Evolutionary conservation across 1,284 basidiomycete species (phyloP), one percentile per base, ranked within the genome.

Genomic region (Irpex rosettiformis): DNA sequence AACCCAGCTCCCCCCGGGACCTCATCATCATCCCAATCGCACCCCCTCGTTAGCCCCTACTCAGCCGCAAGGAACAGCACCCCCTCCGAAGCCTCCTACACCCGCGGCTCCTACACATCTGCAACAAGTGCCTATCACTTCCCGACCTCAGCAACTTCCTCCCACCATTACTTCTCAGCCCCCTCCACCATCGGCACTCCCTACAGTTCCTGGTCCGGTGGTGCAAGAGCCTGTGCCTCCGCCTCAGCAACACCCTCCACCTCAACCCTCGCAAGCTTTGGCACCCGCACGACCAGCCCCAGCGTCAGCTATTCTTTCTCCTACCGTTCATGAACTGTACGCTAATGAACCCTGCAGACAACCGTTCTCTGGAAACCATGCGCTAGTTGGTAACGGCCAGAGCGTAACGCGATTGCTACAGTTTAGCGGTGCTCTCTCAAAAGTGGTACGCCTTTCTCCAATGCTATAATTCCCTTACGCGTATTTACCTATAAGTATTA

Each of bases 401-500:
- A 85, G 83, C 6, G 69, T 88, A 10, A 69, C 76, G 51, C 79
- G 85, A 37, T 66, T 91, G 56, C 69, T 89, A 28, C 82, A 86
- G 57, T 87, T 91, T 63, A 89, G 87, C 63, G 82, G 80, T 7
- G 70, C 80, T 37, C 74, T 91, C 5, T 76, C 84, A 0, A 75
- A 67, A 24, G 16, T 24, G 60, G 8, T 42, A 60, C n/a, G 22
- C 16, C 11, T 16, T 37, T 37, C 10, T 37, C 33, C 10, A 16
- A 11, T 11, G 33, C 33, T 11, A 16, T 11, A 37, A 37, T 37
- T n/a, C n/a, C n/a, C n/a, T n/a, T n/a, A 16, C 33, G 16, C 16
- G 33, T 16, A 16, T 1, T 16, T 37, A 8, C 10, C 33, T 8
- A 16, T 16, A 16, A 3, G 33, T 37, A 37, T 16, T 16, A 37